Evolutionary conservation across 345 rosid genomes (phyloP).

Genomic region (Triadica sebifera): DNA sequence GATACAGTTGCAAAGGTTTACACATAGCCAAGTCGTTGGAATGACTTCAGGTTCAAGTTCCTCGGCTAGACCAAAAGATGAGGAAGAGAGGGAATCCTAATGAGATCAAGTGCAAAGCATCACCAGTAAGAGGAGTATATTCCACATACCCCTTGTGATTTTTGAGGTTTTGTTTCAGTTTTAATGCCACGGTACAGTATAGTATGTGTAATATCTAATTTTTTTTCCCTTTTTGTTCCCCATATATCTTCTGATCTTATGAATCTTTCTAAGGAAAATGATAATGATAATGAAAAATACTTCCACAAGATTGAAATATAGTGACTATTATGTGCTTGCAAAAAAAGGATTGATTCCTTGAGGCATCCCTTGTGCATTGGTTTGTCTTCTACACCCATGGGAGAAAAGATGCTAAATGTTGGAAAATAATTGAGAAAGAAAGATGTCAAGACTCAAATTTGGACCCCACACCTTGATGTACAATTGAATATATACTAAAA

Average conservation of each 20-base stretch:
- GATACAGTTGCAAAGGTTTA: slow-evolving; percentile 95
- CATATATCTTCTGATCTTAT: slow-evolving; percentile 24
- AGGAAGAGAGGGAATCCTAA: slow-evolving; percentile 48
- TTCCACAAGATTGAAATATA: slow-evolving; percentile 14
- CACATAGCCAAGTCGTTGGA: slow-evolving; percentile 78
- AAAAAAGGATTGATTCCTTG: background rate
- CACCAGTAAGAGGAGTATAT: slow-evolving; percentile 29
- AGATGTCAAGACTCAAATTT: background rate
- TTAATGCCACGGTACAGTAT: slow-evolving; percentile 45
- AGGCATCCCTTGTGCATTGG: slow-evolving; percentile 16
- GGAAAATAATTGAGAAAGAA: slow-evolving; percentile 22
- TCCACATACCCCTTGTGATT: slow-evolving; percentile 27
- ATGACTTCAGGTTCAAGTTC: slow-evolving; percentile 81
- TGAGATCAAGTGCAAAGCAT: background rate
- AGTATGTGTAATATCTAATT: slow-evolving; percentile 43
- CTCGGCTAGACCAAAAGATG: slow-evolving; percentile 60
- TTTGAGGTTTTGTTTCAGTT: slow-evolving; percentile 30
- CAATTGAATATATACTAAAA: background rate
- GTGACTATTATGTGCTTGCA: background rate
- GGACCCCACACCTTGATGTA: background rate
- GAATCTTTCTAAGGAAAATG: slow-evolving; percentile 34
- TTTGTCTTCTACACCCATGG: background rate
- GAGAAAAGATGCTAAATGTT: background rate
- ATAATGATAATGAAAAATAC: slow-evolving; percentile 23
- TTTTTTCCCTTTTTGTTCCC: slow-evolving; percentile 17